A percentile compares a stretch with the other conserved stretches of the same genome.
Evolutionary conservation across 2,329 filamentous ascomycete genomes (phyloP).

Genomic region (Gaeumannomyces sp.): DNA sequence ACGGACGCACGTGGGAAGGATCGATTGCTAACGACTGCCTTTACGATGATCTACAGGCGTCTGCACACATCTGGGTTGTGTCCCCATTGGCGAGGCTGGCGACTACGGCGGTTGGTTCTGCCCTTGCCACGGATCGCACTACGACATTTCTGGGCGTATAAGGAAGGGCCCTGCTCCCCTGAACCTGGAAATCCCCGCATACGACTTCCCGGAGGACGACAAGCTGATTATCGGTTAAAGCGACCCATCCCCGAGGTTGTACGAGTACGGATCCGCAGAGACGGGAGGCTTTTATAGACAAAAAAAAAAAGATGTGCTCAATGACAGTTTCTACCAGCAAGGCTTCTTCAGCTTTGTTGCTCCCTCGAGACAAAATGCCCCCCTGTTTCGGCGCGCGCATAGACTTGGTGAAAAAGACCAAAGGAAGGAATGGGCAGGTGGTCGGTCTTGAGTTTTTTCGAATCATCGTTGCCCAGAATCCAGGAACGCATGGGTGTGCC

Average conservation of each 20-base stretch:
- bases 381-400: background rate
- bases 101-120: conserved; percentile 99
- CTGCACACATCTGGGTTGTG: conserved; percentile 98
- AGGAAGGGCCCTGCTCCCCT: conserved; percentile 94
- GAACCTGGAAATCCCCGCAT: conserved; percentile 90
- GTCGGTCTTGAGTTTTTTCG: background rate
- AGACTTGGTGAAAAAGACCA: background rate
- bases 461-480: background rate
- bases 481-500: too few relatives aligned
- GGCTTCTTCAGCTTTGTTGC: background rate
- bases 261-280: conserved; percentile 9
- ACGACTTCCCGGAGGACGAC: conserved; percentile 88
- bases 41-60: conserved; percentile 54
- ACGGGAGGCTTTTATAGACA: conserved; percentile 4
- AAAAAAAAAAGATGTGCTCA: background rate
- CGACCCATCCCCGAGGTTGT: conserved; percentile 4
- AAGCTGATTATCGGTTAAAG: conserved; percentile 88
- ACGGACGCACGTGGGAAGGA: too few relatives aligned
- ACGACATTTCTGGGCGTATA: conserved; percentile 98
- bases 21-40: background rate
- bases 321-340: background rate
- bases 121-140: conserved; percentile 99
- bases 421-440: background rate
- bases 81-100: conserved; percentile 96
- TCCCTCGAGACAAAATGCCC: background rate